A percentile compares a stretch with the other conserved stretches of the same genome.
Evolutionary conservation across 495 filamentous ascomycete genomes (phyloP).

Genomic region (Penicillium flavigenum): DNA sequence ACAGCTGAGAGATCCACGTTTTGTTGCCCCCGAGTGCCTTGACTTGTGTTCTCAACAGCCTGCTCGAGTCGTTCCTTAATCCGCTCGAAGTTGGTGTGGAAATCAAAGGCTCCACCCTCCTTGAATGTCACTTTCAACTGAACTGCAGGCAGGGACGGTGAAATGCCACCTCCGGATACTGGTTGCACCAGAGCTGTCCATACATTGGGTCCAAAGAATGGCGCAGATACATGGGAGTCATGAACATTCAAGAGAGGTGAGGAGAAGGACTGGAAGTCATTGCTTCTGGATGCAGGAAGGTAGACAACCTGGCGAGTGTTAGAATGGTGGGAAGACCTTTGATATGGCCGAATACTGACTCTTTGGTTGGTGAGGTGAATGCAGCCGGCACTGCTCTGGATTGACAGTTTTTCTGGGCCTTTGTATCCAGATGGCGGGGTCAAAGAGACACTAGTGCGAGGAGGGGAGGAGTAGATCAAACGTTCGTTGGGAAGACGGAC

Average conservation of each 20-base stretch:
- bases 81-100: constrained; percentile 76
- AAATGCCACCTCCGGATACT: constrained; percentile 80
- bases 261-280: constrained; percentile 81
- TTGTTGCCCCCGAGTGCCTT: constrained; percentile 44
- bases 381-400: constrained; percentile 59
- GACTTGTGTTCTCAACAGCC: constrained; percentile 67
- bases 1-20: constrained; percentile 58
- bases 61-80: constrained; percentile 81
- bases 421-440: constrained; percentile 59
- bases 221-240: constrained; percentile 86
- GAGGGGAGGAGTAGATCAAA: constrained; percentile 67
- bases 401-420: constrained; percentile 54
- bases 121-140: constrained; percentile 86
- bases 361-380: constrained; percentile 89
- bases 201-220: constrained; percentile 94
- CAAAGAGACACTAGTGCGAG: constrained; percentile 64
- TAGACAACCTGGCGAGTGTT: constrained; percentile 69
- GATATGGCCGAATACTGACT: constrained; percentile 49
- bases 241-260: constrained; percentile 79
- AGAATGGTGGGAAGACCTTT: neutral
- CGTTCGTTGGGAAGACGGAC: constrained; percentile 69
- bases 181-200: constrained; percentile 82
- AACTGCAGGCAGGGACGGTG: constrained; percentile 66
- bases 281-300: constrained; percentile 68
- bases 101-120: constrained; percentile 93